Evolutionary conservation across 371 early-diverging fungal species (phyloP).

Genomic region (Entomophthora muscae): DNA sequence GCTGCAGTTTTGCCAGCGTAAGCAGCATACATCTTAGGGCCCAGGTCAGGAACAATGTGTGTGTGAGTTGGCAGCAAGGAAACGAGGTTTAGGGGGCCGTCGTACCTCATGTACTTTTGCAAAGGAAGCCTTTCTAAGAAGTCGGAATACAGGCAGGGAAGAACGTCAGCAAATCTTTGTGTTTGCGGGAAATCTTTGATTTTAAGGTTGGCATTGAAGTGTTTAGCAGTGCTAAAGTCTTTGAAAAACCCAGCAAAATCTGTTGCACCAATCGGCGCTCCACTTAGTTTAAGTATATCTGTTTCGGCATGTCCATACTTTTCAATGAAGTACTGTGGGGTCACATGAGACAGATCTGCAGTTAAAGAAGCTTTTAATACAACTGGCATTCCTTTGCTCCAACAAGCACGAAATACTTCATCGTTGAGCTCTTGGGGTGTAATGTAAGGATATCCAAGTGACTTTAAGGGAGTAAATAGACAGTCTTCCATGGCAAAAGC

Average conservation of each 20-base stretch:
- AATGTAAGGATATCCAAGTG: too few species aligned
- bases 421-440: too few species aligned
- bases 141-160: slow-evolving; percentile 27
- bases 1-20: slow-evolving; percentile 16
- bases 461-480: too few species aligned
- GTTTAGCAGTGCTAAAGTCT: too few species aligned
- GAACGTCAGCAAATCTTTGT: slow-evolving; percentile 23
- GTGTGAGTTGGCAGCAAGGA: slow-evolving; percentile 28
- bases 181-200: slow-evolving; percentile 47
- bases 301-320: slow-evolving; percentile 18
- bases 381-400: too few species aligned
- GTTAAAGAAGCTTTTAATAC: too few species aligned
- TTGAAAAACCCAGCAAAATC: too few species aligned
- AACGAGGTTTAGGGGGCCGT: slow-evolving; percentile 37
- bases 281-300: slow-evolving; percentile 19
- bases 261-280: too few species aligned
- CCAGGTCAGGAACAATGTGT: slow-evolving; percentile 38
- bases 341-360: too few species aligned
- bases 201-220: too few species aligned
- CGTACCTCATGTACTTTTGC: slow-evolving; percentile 29
- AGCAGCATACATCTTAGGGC: slow-evolving; percentile 57
- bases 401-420: too few species aligned
- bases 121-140: slow-evolving; percentile 37
- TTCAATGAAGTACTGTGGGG: slow-evolving; percentile 18
- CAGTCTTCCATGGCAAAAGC: too few species aligned